Percentiles rank a stretch among this genome's conserved stretches.
These are phyloP conservation scores for Alternaria longipes DNA, from an alignment of 2,329 filamentous ascomycete species.

Conservation along the genomic window DNA sequence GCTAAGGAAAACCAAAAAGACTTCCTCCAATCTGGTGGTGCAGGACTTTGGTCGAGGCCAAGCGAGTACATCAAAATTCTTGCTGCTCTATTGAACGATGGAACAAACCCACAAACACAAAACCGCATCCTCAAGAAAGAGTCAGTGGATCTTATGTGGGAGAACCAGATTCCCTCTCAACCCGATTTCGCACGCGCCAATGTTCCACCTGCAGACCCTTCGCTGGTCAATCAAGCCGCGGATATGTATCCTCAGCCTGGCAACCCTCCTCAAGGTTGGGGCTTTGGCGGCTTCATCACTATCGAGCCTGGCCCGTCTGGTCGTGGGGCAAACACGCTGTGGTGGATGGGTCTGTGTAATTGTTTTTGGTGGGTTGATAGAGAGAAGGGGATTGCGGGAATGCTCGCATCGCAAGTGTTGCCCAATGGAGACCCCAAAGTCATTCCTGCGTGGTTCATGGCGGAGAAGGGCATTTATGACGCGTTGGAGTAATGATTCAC, in stretches of 20 bases:
- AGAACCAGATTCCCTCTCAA: conserved; percentile 66
- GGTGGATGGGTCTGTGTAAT: conserved; percentile 70
- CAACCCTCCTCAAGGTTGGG: conserved; percentile 70
- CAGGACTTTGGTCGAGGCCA: conserved; percentile 67
- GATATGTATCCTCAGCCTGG: conserved; percentile 61
- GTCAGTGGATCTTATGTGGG: conserved; percentile 71
- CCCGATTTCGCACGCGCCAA: conserved; percentile 60
- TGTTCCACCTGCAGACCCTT: conserved; percentile 59
- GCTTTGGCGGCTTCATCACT: conserved; percentile 66
- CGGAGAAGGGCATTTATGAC: conserved; percentile 51
- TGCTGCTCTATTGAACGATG: conserved; percentile 70
- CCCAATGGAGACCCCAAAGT: conserved; percentile 49
- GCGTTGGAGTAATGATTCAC: conserved; percentile 27
- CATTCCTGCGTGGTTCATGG: conserved; percentile 44
- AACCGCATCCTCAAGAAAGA: conserved; percentile 62
- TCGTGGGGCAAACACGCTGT: conserved; percentile 60
- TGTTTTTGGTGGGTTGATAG: conserved; percentile 71
- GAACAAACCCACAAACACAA: conserved; percentile 66
- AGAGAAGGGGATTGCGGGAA: conserved; percentile 63
- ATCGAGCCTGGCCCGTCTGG: conserved; percentile 60
- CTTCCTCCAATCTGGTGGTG: conserved; percentile 69
- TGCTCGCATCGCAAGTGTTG: conserved; percentile 31
- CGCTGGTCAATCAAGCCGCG: conserved; percentile 58
- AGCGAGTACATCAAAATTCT: conserved; percentile 70
- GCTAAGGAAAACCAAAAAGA: conserved; percentile 55